These are phyloP conservation scores for Leptographium radiaticola DNA, from an alignment of 2,329 filamentous ascomycete genomes.

Conservation along the genomic window DNA sequence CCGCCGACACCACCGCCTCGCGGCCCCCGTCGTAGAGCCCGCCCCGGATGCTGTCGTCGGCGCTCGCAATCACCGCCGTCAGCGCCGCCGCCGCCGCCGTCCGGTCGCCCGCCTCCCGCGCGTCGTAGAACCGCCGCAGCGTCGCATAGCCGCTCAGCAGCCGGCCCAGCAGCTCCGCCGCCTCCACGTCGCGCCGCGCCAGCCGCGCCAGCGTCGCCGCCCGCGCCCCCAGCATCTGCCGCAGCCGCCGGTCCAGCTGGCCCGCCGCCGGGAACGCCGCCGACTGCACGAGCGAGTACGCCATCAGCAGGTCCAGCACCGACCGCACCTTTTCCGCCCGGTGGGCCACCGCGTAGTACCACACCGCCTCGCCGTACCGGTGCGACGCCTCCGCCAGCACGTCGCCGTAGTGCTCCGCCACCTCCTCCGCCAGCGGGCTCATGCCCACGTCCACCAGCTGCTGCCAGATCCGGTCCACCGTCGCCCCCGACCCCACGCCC, in stretches of 20 bases:
- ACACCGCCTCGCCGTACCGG: constrained; percentile 72
- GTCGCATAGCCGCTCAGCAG: constrained; percentile 89
- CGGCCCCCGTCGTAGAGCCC: constrained; percentile 73
- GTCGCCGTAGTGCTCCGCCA: constrained; percentile 81
- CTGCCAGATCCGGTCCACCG: constrained; percentile 70
- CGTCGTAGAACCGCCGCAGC: constrained; percentile 76
- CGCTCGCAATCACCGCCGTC: constrained; percentile 71
- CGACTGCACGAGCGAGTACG: constrained; percentile 76
- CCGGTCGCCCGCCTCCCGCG: constrained; percentile 49
- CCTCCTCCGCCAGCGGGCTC: constrained; percentile 62
- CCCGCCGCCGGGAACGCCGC: constrained; percentile 59
- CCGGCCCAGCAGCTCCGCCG: constrained; percentile 69
- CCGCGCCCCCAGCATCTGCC: constrained; percentile 56
- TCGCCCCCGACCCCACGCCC: constrained; percentile 52
- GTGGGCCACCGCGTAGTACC: constrained; percentile 84
- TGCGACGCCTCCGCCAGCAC: constrained; percentile 58
- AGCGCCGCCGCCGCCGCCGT: constrained; percentile 64
- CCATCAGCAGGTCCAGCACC: constrained; percentile 75
- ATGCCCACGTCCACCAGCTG: constrained; percentile 70
- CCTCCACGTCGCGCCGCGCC: constrained; percentile 63
- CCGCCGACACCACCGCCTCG: constrained; percentile 75
- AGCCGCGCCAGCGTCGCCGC: constrained; percentile 58
- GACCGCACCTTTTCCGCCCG: constrained; percentile 66
- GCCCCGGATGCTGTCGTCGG: constrained; percentile 81
- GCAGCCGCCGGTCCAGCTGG: constrained; percentile 62